Evolutionary conservation across 352 stramenopile genomes (phyloP).

Genomic region (Phytopythium litorale): DNA sequence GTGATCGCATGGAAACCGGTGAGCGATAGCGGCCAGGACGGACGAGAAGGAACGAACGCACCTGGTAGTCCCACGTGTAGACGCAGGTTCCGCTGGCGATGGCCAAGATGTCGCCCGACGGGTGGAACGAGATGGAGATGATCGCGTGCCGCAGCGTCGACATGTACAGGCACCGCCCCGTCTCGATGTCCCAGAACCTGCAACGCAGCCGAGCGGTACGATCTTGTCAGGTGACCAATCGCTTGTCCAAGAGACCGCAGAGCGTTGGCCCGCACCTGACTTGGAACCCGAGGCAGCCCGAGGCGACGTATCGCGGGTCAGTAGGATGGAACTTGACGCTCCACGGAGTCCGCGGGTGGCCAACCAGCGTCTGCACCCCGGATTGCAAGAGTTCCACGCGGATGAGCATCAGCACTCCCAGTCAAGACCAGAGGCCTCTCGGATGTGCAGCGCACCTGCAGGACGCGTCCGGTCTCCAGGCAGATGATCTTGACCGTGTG

Average conservation of each 20-base stretch:
- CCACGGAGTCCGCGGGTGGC: conserved; percentile 91
- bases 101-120: conserved; percentile 90
- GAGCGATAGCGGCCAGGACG: not conserved
- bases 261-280: conserved; percentile 50
- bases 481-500: conserved; percentile 98
- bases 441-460: conserved; percentile 41
- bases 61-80: conserved; percentile 95
- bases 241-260: no score
- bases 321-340: conserved; percentile 98
- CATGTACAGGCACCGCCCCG: conserved; percentile 91
- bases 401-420: not conserved
- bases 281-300: conserved; percentile 96
- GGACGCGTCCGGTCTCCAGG: conserved; percentile 81
- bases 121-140: conserved; percentile 97
- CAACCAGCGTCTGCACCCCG: conserved; percentile 68
- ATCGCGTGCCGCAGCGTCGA: conserved; percentile 93
- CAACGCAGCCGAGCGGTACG: not conserved
- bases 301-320: conserved; percentile 92
- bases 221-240: not conserved
- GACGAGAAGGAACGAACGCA: conserved; percentile 42
- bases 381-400: not conserved
- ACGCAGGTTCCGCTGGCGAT: conserved; percentile 94
- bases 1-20: not conserved
- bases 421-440: not conserved
- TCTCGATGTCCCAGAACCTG: conserved; percentile 88